These are phyloP conservation scores for Apiotrichum laibachii DNA, from an alignment of 1,284 basidiomycete genomes.

Conservation along the genomic window DNA sequence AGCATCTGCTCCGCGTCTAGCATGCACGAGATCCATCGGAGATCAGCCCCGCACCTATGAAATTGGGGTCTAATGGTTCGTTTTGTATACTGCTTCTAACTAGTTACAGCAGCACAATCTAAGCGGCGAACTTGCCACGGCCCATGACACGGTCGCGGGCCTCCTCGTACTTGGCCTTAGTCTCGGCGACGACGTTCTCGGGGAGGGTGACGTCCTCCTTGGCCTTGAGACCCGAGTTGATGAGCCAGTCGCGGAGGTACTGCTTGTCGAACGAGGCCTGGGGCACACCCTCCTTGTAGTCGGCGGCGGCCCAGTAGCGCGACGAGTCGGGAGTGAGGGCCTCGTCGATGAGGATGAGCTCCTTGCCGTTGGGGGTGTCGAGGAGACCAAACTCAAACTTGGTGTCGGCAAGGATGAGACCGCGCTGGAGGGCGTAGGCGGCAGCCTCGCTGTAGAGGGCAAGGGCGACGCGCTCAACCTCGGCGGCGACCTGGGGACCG, in stretches of 20 bases:
- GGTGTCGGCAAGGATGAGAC: conserved; percentile 94
- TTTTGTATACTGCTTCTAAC: no score
- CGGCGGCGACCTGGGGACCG: conserved; percentile 47
- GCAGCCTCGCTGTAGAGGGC: conserved; percentile 63
- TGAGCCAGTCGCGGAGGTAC: conserved; percentile 87
- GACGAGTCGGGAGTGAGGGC: conserved; percentile 95
- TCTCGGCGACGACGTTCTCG: conserved; percentile 71
- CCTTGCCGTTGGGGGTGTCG: conserved; percentile 47
- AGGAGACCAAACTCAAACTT: conserved; percentile 85
- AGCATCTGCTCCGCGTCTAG: background rate
- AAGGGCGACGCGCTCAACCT: conserved; percentile 49
- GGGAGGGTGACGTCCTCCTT: conserved; percentile 73
- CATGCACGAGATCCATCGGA: background rate
- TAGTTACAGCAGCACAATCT: background rate
- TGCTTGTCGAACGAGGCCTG: conserved; percentile 98
- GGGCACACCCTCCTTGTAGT: conserved; percentile 69
- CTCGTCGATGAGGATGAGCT: conserved; percentile 90
- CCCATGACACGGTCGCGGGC: conserved; percentile 68
- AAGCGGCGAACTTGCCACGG: conserved; percentile 32
- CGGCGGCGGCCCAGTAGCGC: conserved; percentile 84
- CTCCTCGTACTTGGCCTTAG: conserved; percentile 72
- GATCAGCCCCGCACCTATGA: background rate
- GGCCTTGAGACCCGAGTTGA: conserved; percentile 66
- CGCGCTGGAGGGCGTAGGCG: conserved; percentile 69
- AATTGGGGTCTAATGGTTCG: no score